A percentile compares a stretch with the other conserved stretches of the same genome.
phyloP scores from a whole-genome alignment of 768 basidiomycete genomes.

The Candolleomyces eurysporus region DNA sequence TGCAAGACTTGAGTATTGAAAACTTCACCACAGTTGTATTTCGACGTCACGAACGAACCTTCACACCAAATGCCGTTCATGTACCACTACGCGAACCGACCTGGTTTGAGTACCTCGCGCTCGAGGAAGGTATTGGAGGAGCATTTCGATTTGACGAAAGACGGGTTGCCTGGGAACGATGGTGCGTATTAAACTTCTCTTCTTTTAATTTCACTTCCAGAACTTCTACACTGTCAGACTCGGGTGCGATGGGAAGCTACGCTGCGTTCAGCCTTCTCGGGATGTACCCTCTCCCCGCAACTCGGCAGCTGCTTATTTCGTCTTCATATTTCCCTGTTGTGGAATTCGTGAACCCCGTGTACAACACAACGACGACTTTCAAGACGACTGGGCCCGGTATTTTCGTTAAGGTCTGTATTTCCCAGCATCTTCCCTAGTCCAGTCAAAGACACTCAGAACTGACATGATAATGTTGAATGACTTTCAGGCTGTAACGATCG shows the following conservation, averaged over 20 bases:
- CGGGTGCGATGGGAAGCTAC: conserved; percentile 65
- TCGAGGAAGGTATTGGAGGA: conserved; percentile 54
- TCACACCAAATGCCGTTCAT: conserved; percentile 69
- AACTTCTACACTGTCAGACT: conserved; percentile 10
- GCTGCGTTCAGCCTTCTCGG: conserved; percentile 58
- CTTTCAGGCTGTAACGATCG: conserved; percentile 51
- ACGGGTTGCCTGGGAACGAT: conserved; percentile 65
- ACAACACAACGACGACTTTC: conserved; percentile 58
- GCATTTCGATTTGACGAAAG: conserved; percentile 53
- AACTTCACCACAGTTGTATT: conserved; percentile 31
- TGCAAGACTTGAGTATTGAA: not conserved
- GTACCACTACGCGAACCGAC: conserved; percentile 66
- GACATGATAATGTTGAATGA: not conserved
- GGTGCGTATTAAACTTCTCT: conserved; percentile 33
- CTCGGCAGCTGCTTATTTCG: conserved; percentile 55
- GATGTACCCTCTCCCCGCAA: conserved; percentile 63
- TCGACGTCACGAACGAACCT: conserved; percentile 62
- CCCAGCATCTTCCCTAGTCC: conserved; percentile 30
- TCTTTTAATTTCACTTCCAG: not conserved
- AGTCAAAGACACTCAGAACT: conserved; percentile 1
- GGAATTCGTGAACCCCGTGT: conserved; percentile 58
- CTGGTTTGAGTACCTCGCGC: conserved; percentile 56
- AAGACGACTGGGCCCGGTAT: conserved; percentile 49
- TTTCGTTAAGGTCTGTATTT: conserved; percentile 55
- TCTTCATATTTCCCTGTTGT: conserved; percentile 62